Conservation (phyloP, 495 filamentous ascomycete species). For the Xylaria telfairii region DNA sequence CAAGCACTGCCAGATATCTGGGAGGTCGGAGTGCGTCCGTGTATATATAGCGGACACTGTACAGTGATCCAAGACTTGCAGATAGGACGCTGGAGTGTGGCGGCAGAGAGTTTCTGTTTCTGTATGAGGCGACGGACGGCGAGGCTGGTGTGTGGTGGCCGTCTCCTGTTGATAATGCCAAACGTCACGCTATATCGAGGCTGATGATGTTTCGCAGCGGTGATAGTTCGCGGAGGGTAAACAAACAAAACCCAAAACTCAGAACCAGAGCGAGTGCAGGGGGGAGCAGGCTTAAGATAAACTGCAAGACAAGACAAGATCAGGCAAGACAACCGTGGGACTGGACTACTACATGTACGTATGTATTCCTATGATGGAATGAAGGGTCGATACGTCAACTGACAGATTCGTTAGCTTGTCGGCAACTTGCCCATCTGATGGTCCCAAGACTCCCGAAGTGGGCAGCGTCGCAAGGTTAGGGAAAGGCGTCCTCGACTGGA, state of each 20-base stretch:
- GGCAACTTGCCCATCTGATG: constrained; percentile 17
- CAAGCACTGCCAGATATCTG: constrained; percentile 46
- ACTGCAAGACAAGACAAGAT: no score
- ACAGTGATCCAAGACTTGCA: constrained; percentile 23
- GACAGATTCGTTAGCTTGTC: constrained; percentile 25
- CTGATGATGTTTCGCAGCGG: neutral
- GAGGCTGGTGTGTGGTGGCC: constrained; percentile 15
- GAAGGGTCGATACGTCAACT: constrained; percentile 27
- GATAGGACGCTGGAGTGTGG: constrained; percentile 17
- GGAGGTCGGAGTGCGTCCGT: constrained; percentile 37
- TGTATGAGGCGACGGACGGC: constrained; percentile 13
- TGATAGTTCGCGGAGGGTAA: neutral
- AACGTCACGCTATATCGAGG: neutral
- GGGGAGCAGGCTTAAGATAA: constrained; percentile 27
- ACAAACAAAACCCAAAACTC: neutral
- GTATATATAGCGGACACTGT: constrained; percentile 23
- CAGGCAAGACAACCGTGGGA: constrained; percentile 12
- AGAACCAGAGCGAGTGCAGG: neutral
- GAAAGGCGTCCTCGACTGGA: constrained; percentile 16
- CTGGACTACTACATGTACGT: neutral
- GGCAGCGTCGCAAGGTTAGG: constrained; percentile 22
- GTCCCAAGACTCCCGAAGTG: constrained; percentile 23
- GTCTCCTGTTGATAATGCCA: neutral
- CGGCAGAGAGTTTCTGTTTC: neutral
- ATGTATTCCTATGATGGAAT: constrained; percentile 26